phyloP scores from a whole-genome alignment of 306 rosid genomes.

The Lathyrus aphaca region DNA sequence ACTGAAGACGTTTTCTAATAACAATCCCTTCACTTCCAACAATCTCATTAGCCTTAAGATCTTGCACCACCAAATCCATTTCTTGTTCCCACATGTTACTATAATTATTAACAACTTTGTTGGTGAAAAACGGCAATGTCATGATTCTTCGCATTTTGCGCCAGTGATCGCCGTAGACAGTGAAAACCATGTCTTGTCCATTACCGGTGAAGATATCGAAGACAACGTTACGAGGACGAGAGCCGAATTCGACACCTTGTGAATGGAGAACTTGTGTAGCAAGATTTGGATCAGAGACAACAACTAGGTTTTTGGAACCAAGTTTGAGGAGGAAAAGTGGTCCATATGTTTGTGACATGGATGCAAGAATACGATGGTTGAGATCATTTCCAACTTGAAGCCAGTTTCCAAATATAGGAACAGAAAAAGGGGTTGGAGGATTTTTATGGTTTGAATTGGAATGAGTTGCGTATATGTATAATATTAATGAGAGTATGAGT shows the following conservation, averaged over 20 bases:
- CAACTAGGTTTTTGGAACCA: slow-evolving; percentile 70
- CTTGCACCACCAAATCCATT: slow-evolving; percentile 72
- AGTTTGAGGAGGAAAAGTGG: slow-evolving; percentile 69
- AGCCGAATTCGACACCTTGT: slow-evolving; percentile 78
- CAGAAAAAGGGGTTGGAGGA: slow-evolving; percentile 63
- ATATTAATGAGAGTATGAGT: not conserved
- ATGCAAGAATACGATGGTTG: slow-evolving; percentile 70
- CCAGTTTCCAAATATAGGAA: slow-evolving; percentile 88
- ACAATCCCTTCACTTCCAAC: slow-evolving; percentile 61
- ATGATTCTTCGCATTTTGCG: slow-evolving; percentile 85
- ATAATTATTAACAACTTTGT: slow-evolving; percentile 72
- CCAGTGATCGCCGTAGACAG: slow-evolving; percentile 78
- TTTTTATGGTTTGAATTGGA: slow-evolving; percentile 21
- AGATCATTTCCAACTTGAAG: slow-evolving; percentile 83
- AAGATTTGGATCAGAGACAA: slow-evolving; percentile 66
- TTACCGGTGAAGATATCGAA: slow-evolving; percentile 81
- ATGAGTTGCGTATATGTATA: slow-evolving; percentile 17
- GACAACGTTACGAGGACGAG: slow-evolving; percentile 73
- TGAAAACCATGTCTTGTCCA: slow-evolving; percentile 93
- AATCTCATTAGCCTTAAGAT: slow-evolving; percentile 44
- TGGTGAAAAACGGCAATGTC: slow-evolving; percentile 85
- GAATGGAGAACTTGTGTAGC: slow-evolving; percentile 79
- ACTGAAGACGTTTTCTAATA: slow-evolving; percentile 64
- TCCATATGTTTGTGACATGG: slow-evolving; percentile 67
- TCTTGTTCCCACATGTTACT: slow-evolving; percentile 86